These are phyloP conservation scores for Trametes pubescens DNA, from an alignment of 1,284 basidiomycete genomes.

Conservation along the genomic window DNA sequence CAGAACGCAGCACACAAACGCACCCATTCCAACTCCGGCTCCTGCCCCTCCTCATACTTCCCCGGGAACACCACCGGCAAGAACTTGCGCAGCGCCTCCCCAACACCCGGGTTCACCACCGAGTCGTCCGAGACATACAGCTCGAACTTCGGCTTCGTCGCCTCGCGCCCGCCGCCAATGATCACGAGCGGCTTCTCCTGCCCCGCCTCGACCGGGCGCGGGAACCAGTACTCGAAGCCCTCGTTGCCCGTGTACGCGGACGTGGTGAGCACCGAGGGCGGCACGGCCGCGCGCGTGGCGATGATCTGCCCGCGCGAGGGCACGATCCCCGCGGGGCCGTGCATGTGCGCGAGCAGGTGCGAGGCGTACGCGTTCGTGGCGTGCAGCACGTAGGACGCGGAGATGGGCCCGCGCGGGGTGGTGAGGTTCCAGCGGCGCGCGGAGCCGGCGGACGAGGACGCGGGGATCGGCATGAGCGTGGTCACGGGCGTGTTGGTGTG, in stretches of 20 bases:
- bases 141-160: conserved; percentile 54
- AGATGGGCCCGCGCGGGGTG: conserved; percentile 67
- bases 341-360: conserved; percentile 67
- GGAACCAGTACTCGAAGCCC: conserved; percentile 82
- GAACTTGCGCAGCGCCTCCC: conserved; percentile 60
- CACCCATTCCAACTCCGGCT: conserved; percentile 82
- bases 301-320: conserved; percentile 81
- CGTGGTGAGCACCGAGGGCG: conserved; percentile 44
- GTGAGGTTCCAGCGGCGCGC: conserved; percentile 55
- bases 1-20: conserved; percentile 17
- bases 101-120: conserved; percentile 55
- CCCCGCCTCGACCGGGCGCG: conserved; percentile 57
- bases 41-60: conserved; percentile 52
- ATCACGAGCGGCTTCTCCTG: conserved; percentile 64
- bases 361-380: conserved; percentile 84
- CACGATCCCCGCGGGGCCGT: conserved; percentile 63
- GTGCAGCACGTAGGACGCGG: conserved; percentile 72
- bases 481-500: conserved; percentile 78
- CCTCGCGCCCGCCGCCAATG: conserved; percentile 75
- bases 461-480: conserved; percentile 43
- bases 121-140: conserved; percentile 70
- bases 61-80: conserved; percentile 67
- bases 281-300: conserved; percentile 61
- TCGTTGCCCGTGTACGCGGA: conserved; percentile 47
- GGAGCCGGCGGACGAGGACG: conserved; percentile 14